Conservation (phyloP, 192 early-diverging fungal species). For the Cetraspora pellucida region DNA sequence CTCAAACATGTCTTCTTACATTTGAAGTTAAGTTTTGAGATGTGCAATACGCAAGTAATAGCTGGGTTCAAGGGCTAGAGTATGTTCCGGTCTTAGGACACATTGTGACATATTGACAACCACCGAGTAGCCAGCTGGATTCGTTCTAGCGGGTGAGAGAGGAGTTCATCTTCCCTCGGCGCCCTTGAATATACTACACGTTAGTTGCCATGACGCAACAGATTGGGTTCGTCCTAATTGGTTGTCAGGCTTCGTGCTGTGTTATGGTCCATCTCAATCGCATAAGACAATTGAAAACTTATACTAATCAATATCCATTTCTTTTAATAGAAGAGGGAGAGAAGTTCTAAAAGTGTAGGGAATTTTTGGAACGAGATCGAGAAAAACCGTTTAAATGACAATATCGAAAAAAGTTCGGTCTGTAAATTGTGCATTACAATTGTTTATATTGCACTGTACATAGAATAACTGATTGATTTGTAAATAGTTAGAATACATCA, state of each 20-base stretch:
- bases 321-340: conserved; percentile 30
- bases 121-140: conserved; percentile 35
- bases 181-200: conserved; percentile 33
- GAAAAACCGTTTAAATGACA: conserved; percentile 8
- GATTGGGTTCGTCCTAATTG: too few species aligned
- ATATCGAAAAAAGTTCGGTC: conserved; percentile 14
- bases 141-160: conserved; percentile 19
- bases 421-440: neutral
- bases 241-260: conserved; percentile 17
- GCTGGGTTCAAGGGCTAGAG: conserved; percentile 27
- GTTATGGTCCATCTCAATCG: conserved; percentile 32
- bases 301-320: conserved; percentile 23
- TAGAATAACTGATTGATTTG: neutral
- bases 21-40: too few species aligned
- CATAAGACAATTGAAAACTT: conserved; percentile 12
- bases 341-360: conserved; percentile 15
- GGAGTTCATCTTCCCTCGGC: conserved; percentile 30
- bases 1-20: too few species aligned
- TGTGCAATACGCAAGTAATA: too few species aligned
- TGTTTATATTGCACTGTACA: neutral
- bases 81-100: conserved; percentile 29
- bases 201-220: conserved; percentile 36
- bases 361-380: conserved; percentile 26
- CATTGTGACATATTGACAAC: conserved; percentile 25
- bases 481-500: conserved; percentile 11